Base-by-base conservation (phyloP, 331 rosid species). In the Erythrophleum ivorense region DNA sequence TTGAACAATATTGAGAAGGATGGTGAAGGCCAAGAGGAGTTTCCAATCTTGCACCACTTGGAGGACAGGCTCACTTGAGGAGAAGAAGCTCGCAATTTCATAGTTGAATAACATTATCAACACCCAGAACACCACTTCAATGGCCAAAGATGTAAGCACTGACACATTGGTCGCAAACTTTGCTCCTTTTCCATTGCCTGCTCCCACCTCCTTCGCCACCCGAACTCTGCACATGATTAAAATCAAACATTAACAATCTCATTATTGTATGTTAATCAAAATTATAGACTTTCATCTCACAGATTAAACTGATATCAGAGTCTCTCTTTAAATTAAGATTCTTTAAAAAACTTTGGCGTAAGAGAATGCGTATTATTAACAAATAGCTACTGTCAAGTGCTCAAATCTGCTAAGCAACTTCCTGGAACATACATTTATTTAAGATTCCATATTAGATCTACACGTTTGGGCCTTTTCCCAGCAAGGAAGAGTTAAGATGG, bases 141-240 rank as follows among this genome's bases (percentile, higher is more conserved):
- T 18, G 60, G 8, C 60, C 29, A 55, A 18, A n/a, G 60, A 55
- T 18, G 60, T 55, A 5, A 55, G 2, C 29, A 18, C 60, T 18
- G 60, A 55, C 10, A 55, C 60, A 55, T 53, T 53, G 4, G 62
- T 55, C 3, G 62, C 62, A 55, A 55, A 55, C 62, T 55, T 55
- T 1, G 93, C 93, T 43, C 83, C 90, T 77, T 75, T 87, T 2
- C 87, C 88, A 36, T 87, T 87, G 3, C 93, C 88, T 15, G 88
- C 91, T 77, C 93, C 93, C 3, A 90, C 86, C 68, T 90, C 91
- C 54, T 90, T 87, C 24, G 91, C 88, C 2, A 90, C 93, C 55
- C 93, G 80, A 40, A 87, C 93, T 74, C 93, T 89, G 78, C 21
- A 15, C 9, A 1, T 4, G n/a, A 49, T 11, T 12, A 13, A 49